Percentiles rank a stretch among this genome's conserved stretches.
Evolutionary conservation across 2,329 filamentous ascomycete species (phyloP).

Genomic region (Fusarium longipes): DNA sequence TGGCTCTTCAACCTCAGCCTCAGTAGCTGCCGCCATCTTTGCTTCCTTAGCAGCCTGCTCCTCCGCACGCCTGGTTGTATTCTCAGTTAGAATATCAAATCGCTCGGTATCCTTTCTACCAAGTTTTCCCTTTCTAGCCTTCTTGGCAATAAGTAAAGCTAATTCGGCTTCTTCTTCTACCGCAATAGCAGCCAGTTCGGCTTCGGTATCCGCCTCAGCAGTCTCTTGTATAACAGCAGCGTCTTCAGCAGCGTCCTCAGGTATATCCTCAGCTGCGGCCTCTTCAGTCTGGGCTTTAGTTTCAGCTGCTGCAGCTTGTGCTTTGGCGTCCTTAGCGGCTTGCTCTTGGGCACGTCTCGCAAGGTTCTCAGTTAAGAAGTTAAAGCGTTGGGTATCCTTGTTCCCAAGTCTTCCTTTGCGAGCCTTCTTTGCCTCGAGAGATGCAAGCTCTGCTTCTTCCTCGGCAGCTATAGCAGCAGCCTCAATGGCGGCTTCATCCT

Average conservation of each 20-base stretch:
- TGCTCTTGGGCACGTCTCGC: constrained; percentile 51
- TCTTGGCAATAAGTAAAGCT: constrained; percentile 27
- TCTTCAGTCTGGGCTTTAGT: constrained; percentile 22
- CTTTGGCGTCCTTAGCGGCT: constrained; percentile 50
- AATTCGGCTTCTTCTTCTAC: constrained; percentile 40
- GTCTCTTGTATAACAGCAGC: constrained; percentile 3
- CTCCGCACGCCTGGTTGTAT: constrained; percentile 29
- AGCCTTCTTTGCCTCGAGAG: constrained; percentile 60
- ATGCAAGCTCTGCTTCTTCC: constrained; percentile 55
- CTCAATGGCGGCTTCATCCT: constrained; percentile 18
- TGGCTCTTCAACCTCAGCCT: constrained; percentile 17
- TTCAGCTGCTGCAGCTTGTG: constrained; percentile 50
- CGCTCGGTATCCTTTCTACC: constrained; percentile 43
- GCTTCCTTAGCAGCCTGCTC: constrained; percentile 28
- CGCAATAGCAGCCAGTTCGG: constrained; percentile 15
- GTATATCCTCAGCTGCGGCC: constrained; percentile 8
- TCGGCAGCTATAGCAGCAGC: constrained; percentile 35
- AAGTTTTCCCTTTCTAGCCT: constrained; percentile 39
- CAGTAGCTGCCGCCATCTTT: constrained; percentile 1
- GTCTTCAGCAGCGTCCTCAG: constrained; percentile 36
- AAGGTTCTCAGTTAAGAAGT: constrained; percentile 51
- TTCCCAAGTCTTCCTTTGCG: constrained; percentile 60
- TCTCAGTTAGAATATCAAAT: constrained; percentile 30
- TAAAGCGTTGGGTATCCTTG: constrained; percentile 59
- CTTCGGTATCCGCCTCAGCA: constrained; percentile 38